These are phyloP conservation scores for Ramaria sp. DNA, from an alignment of 768 basidiomycete genomes.

Conservation along the genomic window DNA sequence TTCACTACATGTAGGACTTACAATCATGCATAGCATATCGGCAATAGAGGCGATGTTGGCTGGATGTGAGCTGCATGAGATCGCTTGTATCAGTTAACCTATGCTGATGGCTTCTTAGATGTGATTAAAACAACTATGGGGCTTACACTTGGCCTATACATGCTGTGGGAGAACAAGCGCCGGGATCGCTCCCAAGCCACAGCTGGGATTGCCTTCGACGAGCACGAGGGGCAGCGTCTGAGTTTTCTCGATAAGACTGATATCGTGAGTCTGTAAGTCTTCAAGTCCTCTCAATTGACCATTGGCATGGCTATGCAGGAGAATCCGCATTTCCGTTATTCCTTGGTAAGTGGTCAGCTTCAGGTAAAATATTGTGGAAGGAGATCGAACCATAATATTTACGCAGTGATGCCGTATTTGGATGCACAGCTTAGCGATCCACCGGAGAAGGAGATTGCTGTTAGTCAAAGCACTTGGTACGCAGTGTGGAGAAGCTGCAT, in stretches of 20 bases:
- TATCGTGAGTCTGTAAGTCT: not conserved
- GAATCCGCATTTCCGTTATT: conserved; percentile 8
- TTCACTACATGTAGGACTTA: not conserved
- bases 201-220: not conserved
- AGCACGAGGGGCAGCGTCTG: conserved; percentile 4
- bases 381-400: too few species aligned
- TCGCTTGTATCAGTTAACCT: conserved; percentile 11
- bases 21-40: conserved; percentile 19
- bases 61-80: conserved; percentile 15
- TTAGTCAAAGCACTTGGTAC: too few species aligned
- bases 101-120: conserved; percentile 14
- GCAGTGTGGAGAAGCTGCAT: not conserved
- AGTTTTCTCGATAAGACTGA: conserved; percentile 9
- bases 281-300: not conserved
- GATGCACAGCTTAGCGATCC: too few species aligned
- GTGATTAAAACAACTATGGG: conserved; percentile 11
- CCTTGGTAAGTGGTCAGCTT: not conserved
- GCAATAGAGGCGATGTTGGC: conserved; percentile 14
- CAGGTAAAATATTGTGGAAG: too few species aligned
- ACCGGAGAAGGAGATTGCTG: too few species aligned
- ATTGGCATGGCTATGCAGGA: not conserved
- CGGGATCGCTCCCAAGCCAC: conserved; percentile 13
- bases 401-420: too few species aligned
- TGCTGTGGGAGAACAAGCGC: conserved; percentile 21
- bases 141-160: conserved; percentile 18